These are phyloP conservation scores for Pseudognaphalium luteoalbum DNA, from an alignment of 129 eudicot genomes.

Conservation along the genomic window DNA sequence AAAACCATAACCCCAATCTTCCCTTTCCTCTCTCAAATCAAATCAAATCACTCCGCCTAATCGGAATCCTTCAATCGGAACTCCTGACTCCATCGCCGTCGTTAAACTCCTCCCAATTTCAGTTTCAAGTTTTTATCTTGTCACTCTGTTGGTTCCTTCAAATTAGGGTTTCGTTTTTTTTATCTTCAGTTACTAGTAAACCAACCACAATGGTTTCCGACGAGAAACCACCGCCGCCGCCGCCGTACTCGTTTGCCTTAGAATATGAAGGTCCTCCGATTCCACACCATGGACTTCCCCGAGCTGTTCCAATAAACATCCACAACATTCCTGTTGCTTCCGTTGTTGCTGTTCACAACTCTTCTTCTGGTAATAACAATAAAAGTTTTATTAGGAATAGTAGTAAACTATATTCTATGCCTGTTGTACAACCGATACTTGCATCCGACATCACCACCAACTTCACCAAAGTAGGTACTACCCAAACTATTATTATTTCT, in stretches of 20 bases:
- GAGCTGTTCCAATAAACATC: constrained; percentile 79
- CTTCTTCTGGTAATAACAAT: constrained; percentile 21
- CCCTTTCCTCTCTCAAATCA: not conserved
- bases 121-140: not conserved
- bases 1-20: constrained; percentile 10
- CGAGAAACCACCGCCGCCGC: constrained; percentile 39
- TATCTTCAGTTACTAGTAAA: not conserved
- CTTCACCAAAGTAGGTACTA: constrained; percentile 52
- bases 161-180: constrained; percentile 25
- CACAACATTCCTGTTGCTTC: constrained; percentile 85
- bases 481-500: constrained; percentile 48
- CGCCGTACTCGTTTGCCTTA: constrained; percentile 65
- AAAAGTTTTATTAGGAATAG: too few species aligned
- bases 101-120: not conserved
- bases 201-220: constrained; percentile 34
- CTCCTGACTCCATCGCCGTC: not conserved
- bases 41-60: not conserved
- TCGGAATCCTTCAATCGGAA: constrained; percentile 1
- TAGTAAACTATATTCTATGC: constrained; percentile 51
- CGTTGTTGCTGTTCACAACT: constrained; percentile 48
- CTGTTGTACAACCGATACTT: constrained; percentile 77
- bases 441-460: constrained; percentile 47
- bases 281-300: constrained; percentile 57
- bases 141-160: not conserved
- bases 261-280: constrained; percentile 94